phyloP scores from a whole-genome alignment of 768 basidiomycete genomes.

The Sarcomyxa edulis region DNA sequence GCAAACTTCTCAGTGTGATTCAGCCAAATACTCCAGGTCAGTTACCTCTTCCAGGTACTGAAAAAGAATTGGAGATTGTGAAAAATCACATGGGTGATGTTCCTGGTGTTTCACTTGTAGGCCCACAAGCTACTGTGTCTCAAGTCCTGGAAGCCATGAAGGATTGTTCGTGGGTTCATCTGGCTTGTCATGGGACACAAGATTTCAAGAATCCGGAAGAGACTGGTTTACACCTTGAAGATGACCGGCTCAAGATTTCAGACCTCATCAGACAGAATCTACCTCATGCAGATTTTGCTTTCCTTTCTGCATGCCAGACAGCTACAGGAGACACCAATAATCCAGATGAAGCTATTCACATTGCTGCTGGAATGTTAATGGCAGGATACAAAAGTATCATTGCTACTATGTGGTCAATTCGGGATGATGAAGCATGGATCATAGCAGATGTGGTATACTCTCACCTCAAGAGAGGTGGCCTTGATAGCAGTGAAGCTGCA shows the following conservation, averaged over 20 bases:
- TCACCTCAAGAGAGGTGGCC: slow-evolving; percentile 11
- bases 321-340: slow-evolving; percentile 24
- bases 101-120: slow-evolving; percentile 3
- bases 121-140: slow-evolving; percentile 9
- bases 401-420: slow-evolving; percentile 39
- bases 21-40: slow-evolving; percentile 12
- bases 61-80: slow-evolving; percentile 10
- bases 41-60: slow-evolving; percentile 8
- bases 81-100: not conserved
- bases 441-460: slow-evolving; percentile 28
- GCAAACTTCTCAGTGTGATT: slow-evolving; percentile 8
- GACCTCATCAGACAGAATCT: slow-evolving; percentile 17
- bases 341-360: slow-evolving; percentile 26
- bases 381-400: slow-evolving; percentile 27
- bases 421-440: slow-evolving; percentile 27
- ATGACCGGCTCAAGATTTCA: slow-evolving; percentile 15
- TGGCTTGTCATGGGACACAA: slow-evolving; percentile 33
- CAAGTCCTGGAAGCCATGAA: slow-evolving; percentile 9
- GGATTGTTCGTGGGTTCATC: slow-evolving; percentile 23
- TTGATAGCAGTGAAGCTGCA: slow-evolving; percentile 13
- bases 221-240: slow-evolving; percentile 17
- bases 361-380: slow-evolving; percentile 35
- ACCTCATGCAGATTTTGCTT: slow-evolving; percentile 27
- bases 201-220: slow-evolving; percentile 19
- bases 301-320: slow-evolving; percentile 44